phyloP scores from a whole-genome alignment of 129 eudicot genomes.

The Tagetes erecta region DNA sequence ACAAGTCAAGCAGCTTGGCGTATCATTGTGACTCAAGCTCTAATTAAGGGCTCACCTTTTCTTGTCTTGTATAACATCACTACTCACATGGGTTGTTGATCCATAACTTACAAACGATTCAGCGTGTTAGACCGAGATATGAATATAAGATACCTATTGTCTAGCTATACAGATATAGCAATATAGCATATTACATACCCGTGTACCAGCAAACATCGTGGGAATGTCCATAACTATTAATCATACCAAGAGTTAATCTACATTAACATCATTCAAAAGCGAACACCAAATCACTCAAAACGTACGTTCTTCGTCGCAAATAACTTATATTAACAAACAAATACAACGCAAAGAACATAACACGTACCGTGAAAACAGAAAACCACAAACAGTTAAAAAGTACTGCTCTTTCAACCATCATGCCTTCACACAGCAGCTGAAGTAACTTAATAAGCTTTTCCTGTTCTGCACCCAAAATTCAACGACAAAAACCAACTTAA shows the following conservation, averaged over 20 bases:
- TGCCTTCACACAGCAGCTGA: constrained; percentile 69
- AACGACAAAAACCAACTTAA: constrained; percentile 3
- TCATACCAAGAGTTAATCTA: constrained; percentile 18
- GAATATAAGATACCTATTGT: too few species aligned
- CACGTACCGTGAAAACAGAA: constrained; percentile 7
- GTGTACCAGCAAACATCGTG: too few species aligned
- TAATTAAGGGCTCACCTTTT: too few species aligned
- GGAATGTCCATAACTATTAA: background rate
- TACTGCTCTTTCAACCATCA: constrained; percentile 25
- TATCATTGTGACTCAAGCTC: too few species aligned
- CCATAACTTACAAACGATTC: too few species aligned
- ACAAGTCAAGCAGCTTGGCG: too few species aligned
- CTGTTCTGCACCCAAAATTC: constrained; percentile 43
- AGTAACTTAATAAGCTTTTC: constrained; percentile 63
- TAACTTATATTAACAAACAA: constrained; percentile 26
- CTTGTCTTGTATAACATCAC: too few species aligned
- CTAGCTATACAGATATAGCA: too few species aligned
- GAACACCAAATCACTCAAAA: constrained; percentile 26
- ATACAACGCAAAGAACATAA: constrained; percentile 17
- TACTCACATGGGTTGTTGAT: too few species aligned
- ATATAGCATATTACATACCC: too few species aligned
- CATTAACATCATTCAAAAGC: constrained; percentile 22
- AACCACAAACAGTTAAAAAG: background rate
- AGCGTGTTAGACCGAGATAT: too few species aligned
- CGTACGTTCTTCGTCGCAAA: background rate